Conservation (phyloP, 371 early-diverging fungal genomes). For the Mortierella sp. region DNA sequence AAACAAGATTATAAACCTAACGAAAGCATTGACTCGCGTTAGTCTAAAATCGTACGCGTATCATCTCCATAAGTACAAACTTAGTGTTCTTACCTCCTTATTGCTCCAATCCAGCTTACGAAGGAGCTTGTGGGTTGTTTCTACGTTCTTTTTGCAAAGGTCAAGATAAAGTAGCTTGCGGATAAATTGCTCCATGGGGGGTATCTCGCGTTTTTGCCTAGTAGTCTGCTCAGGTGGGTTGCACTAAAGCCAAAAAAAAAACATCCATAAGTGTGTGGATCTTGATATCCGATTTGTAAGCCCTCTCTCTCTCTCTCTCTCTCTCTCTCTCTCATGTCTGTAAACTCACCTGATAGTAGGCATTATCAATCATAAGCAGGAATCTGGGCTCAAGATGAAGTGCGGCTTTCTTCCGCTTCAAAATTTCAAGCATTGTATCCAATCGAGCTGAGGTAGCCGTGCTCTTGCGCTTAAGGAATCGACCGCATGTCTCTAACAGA, state of each 20-base stretch:
- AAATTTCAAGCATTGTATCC: constrained; percentile 82
- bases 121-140: constrained; percentile 79
- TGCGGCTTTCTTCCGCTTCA: constrained; percentile 89
- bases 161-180: constrained; percentile 89
- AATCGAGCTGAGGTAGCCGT: constrained; percentile 79
- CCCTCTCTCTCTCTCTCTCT: background rate
- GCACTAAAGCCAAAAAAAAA: constrained; percentile 60
- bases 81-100: constrained; percentile 52
- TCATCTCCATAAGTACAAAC: background rate
- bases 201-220: constrained; percentile 71
- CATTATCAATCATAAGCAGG: constrained; percentile 92
- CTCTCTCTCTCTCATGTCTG: background rate
- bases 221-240: constrained; percentile 84
- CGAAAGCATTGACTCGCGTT: background rate
- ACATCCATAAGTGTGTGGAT: background rate
- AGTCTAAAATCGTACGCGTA: background rate
- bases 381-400: constrained; percentile 89
- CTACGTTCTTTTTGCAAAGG: constrained; percentile 74
- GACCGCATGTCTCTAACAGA: constrained; percentile 91
- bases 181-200: constrained; percentile 87
- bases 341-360: constrained; percentile 79
- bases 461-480: constrained; percentile 81
- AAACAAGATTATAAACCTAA: constrained; percentile 44
- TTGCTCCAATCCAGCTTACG: constrained; percentile 93
- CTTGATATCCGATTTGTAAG: background rate